These are phyloP conservation scores for Emmonsiellopsis sp. DNA, from an alignment of 2,329 filamentous ascomycete genomes.

Conservation along the genomic window DNA sequence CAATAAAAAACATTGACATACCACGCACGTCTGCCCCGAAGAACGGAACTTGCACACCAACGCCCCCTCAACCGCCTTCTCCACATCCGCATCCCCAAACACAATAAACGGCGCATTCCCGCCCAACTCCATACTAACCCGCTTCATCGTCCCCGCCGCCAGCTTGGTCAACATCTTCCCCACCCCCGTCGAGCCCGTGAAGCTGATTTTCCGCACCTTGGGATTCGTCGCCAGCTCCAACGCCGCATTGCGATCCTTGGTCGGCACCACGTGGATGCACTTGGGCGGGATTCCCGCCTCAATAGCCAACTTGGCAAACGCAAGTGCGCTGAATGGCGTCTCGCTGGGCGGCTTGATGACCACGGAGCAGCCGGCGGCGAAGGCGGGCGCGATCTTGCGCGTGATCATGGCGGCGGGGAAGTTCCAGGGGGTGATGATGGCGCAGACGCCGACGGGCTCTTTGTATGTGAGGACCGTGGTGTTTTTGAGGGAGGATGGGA, in stretches of 20 bases:
- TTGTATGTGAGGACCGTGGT: slow-evolving; percentile 70
- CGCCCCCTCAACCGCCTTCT: slow-evolving; percentile 13
- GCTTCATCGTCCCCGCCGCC: slow-evolving; percentile 28
- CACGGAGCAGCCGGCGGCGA: slow-evolving; percentile 15
- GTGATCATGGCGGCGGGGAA: slow-evolving; percentile 54
- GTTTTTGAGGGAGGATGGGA: slow-evolving; percentile 53
- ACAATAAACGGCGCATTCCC: slow-evolving; percentile 31
- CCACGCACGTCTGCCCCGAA: slow-evolving; percentile 19
- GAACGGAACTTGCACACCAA: slow-evolving; percentile 6
- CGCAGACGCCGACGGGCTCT: slow-evolving; percentile 76
- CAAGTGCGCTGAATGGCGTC: slow-evolving; percentile 74
- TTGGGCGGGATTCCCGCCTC: slow-evolving; percentile 7
- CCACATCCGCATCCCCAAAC: slow-evolving; percentile 31
- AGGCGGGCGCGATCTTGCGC: slow-evolving; percentile 18
- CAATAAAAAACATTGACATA: too few relatives aligned
- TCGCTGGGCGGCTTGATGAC: slow-evolving; percentile 57
- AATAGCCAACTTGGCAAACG: slow-evolving; percentile 25
- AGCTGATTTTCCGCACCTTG: slow-evolving; percentile 66
- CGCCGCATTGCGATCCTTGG: slow-evolving; percentile 48
- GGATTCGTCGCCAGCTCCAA: slow-evolving; percentile 25
- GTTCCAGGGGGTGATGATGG: slow-evolving; percentile 82
- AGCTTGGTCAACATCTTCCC: slow-evolving; percentile 21
- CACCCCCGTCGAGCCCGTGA: slow-evolving; percentile 21
- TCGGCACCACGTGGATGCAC: slow-evolving; percentile 72
- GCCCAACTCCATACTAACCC: slow-evolving; percentile 34